A percentile compares a stretch with the other conserved stretches of the same genome.
These are phyloP conservation scores for Jamesozyma jinghongensis DNA, from an alignment of 805 yeast species.

Conservation along the genomic window DNA sequence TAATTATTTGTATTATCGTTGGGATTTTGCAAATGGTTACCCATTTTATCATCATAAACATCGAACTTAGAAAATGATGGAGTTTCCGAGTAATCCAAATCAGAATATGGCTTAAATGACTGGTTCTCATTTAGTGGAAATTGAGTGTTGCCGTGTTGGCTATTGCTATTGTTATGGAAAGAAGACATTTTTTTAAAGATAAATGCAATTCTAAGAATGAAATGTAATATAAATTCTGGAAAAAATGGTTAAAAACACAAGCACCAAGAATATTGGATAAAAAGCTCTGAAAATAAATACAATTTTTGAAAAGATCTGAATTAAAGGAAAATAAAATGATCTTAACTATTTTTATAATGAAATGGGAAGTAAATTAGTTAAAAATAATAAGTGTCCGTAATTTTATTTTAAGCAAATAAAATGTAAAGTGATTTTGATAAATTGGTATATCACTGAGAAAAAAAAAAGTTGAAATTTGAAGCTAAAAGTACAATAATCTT, in stretches of 20 bases:
- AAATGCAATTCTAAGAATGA: background rate
- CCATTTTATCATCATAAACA: background rate
- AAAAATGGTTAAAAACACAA: background rate
- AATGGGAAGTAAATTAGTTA: background rate
- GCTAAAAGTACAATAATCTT: too few species aligned
- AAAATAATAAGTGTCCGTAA: background rate
- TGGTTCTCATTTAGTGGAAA: background rate
- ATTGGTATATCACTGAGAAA: too few species aligned
- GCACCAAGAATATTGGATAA: background rate
- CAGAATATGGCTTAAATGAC: slow-evolving; percentile 1
- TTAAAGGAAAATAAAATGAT: too few species aligned
- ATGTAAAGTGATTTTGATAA: background rate
- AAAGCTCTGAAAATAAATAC: background rate
- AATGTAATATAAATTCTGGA: background rate
- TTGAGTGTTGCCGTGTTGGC: background rate
- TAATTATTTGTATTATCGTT: background rate
- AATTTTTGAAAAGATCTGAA: background rate
- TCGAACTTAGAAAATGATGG: background rate
- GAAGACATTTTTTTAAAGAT: background rate
- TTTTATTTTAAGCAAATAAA: background rate
- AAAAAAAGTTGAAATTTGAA: too few species aligned
- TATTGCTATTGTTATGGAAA: background rate
- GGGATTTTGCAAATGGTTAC: background rate
- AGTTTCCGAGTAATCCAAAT: slow-evolving; percentile 1
- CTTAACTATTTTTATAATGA: too few species aligned